Base-by-base conservation (phyloP, 148 eudicot species). In the Fagopyrum homotropicum region DNA sequence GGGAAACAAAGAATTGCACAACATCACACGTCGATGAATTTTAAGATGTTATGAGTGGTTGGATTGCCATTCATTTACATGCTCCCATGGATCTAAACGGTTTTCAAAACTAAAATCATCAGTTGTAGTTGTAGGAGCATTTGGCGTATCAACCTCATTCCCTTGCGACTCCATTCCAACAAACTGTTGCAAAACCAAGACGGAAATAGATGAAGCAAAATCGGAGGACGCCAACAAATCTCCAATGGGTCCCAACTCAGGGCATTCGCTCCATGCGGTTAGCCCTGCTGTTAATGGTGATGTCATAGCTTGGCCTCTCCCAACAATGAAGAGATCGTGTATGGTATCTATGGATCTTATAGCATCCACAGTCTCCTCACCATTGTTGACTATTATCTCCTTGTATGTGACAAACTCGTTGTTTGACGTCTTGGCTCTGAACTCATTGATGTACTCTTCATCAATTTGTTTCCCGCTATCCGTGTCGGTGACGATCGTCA, bases 161-260 rank as follows among this genome's bases (percentile, higher is more conserved):
- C 69, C 81, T 3, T 45, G 52, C 7, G 46, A 60, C 40, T 61
- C 80, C 47, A 64, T n/a, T 2, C 80, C 80, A 22, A 71, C 54
- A 77, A 83, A 86, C 49, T 86, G 92, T 26, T 88, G 92, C 73
- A 88, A 80, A 56, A 88, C 89, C 79, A 88, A 26, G 17, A 86
- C 88, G 4, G 84, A 81, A 8, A 79, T 76, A 4, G 77, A 50
- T 0, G 83, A 56, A 6, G 84, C 75, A 16, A 79, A 81, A 68
- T 84, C 87, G 1, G 82, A 22, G 1, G 84, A 79, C 0, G 80
- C 83, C 69, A 84, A 54, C 50, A 82, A 52, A 76, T 82, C 82
- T 0, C 87, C 84, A 2, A 82, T 79, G 43, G 78, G 75, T 45
- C 84, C 87, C 0, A 84, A 80, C 73, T 84, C 87, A 4, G 87